phyloP scores from a whole-genome alignment of 2,329 filamentous ascomycete genomes.

The Diaporthe destruens region DNA sequence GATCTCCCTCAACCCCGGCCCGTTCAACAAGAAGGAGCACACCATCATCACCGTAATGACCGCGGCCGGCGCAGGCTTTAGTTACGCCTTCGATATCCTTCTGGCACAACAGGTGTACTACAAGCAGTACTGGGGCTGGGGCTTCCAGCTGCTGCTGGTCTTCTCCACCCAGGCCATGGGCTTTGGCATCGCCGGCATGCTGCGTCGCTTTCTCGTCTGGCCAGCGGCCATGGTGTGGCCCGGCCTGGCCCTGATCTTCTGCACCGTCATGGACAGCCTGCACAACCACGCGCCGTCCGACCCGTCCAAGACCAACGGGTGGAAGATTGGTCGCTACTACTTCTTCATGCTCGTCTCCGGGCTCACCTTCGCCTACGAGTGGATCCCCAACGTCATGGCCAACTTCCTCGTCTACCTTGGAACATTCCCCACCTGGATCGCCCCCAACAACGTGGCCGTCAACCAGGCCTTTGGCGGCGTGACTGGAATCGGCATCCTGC shows the following conservation, averaged over 20 bases:
- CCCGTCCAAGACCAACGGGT: constrained; percentile 34
- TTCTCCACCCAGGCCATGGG: constrained; percentile 52
- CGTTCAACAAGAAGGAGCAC: constrained; percentile 40
- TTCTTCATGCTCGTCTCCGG: constrained; percentile 30
- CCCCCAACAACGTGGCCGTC: constrained; percentile 26
- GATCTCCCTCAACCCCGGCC: constrained; percentile 35
- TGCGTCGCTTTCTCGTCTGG: constrained; percentile 53
- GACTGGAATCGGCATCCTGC: constrained; percentile 23
- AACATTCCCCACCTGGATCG: constrained; percentile 34
- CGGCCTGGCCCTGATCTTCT: constrained; percentile 48
- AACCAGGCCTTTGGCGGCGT: constrained; percentile 23
- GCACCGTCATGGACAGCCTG: constrained; percentile 52
- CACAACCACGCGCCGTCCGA: constrained; percentile 42
- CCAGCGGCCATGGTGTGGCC: constrained; percentile 53
- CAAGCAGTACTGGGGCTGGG: constrained; percentile 50
- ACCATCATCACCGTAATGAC: constrained; percentile 40
- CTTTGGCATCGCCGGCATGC: constrained; percentile 50
- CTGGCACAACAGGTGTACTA: constrained; percentile 50
- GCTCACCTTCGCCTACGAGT: constrained; percentile 32
- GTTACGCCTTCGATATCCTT: constrained; percentile 45
- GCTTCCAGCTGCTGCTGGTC: constrained; percentile 49
- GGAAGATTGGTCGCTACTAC: constrained; percentile 36
- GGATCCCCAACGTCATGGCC: constrained; percentile 37
- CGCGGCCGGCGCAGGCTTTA: constrained; percentile 39
- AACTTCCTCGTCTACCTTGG: constrained; percentile 34